These are phyloP conservation scores for Austroboletus novae-zelandiae DNA, from an alignment of 1,284 basidiomycete genomes.

Conservation along the genomic window DNA sequence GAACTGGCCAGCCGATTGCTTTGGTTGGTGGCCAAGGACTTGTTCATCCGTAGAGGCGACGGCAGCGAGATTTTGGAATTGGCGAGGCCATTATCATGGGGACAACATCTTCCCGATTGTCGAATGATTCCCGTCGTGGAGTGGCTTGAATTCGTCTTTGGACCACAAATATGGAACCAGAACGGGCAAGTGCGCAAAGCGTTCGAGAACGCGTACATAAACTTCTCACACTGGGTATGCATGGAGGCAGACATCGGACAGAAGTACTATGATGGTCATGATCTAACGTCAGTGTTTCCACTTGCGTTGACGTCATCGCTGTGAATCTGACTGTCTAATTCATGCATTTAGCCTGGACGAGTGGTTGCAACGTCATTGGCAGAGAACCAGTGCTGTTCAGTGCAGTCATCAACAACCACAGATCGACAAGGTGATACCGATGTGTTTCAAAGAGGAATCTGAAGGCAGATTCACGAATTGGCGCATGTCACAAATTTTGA, in stretches of 20 bases:
- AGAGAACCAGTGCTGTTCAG: conserved; percentile 16
- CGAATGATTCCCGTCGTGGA: conserved; percentile 4
- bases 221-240: conserved; percentile 14
- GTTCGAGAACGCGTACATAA: conserved; percentile 9
- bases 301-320: background rate
- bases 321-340: background rate
- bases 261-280: background rate
- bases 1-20: conserved; percentile 10
- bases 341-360: background rate
- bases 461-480: background rate
- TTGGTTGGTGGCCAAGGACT: conserved; percentile 13
- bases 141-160: conserved; percentile 12
- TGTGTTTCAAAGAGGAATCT: conserved; percentile 12
- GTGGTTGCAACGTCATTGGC: conserved; percentile 10
- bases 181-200: background rate
- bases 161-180: background rate
- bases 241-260: conserved; percentile 7
- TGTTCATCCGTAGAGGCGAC: conserved; percentile 1
- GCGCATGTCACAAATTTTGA: conserved; percentile 10
- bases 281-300: background rate
- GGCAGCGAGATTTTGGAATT: background rate
- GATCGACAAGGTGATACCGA: conserved; percentile 8
- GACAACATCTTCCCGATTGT: conserved; percentile 3
- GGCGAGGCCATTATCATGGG: background rate
- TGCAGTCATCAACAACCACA: conserved; percentile 6